Evolutionary conservation across 805 yeast species (phyloP), one percentile per base, ranked within the genome.

Genomic region (Yarrowia divulgata): DNA sequence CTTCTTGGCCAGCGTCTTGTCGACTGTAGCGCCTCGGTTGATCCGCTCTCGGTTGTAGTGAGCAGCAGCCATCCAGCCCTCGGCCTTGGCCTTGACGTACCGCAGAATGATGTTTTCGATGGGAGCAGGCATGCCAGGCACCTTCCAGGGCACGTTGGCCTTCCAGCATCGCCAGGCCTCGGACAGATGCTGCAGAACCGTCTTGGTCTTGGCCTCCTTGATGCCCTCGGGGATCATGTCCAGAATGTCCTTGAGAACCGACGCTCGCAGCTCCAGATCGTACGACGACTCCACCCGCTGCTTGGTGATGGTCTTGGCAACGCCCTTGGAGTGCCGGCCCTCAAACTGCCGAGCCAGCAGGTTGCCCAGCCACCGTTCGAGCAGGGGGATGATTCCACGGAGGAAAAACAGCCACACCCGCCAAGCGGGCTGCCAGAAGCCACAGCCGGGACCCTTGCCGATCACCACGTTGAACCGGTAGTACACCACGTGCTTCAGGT

Each of bases 121-220:
- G 0, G 98, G 98, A 67, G 85, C 90, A 1, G 99, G 99, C 79
- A 95, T 82, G 0, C 98, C 98, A 0, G 97, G 97, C 16, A 95
- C 98, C 73, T 91, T 88, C 98, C 98, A 95, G 0, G 98, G 97
- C 70, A 95, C 90, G 75, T 95, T 94, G 2, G 99, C 99, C 77
- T 95, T 95, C 99, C 99, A 95, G 77, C 98, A 95, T 77, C 99
- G 83, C 99, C 99, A 95, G 0, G 99, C 99, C 78, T 95, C 99
- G 76, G 97, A 90, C 70, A 95, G 82, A 78, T 95, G 99, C 75
- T 95, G 98, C 60, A 95, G 79, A 67, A 95, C 90, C 0, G 97
- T 88, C 74, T 90, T 90, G 1, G 97, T 87, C 76, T 92, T 93
- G 72, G 86, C 90, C 75, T 91, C 95, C 74, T 91, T 89, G 71